Percentiles rank a stretch among this genome's conserved stretches.
These are phyloP conservation scores for Pyricularia pennisetigena DNA, from an alignment of 2,329 filamentous ascomycete genomes.

Conservation along the genomic window DNA sequence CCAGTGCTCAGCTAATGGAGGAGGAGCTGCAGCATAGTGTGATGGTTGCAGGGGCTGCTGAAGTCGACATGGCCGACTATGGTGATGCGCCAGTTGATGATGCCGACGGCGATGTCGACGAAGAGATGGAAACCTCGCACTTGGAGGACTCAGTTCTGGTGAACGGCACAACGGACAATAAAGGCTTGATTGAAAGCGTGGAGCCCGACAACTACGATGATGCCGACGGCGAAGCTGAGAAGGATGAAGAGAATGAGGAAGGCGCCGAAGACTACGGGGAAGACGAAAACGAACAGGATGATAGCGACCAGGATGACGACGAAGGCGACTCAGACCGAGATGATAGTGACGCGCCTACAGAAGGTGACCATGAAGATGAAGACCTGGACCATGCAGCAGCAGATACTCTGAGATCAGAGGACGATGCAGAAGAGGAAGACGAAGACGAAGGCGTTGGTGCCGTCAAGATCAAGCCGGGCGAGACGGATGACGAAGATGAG, in stretches of 20 bases:
- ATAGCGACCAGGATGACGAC: conserved; percentile 18
- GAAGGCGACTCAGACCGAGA: conserved; percentile 14
- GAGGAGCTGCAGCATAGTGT: conserved; percentile 48
- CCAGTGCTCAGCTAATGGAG: conserved; percentile 43
- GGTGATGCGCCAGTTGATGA: conserved; percentile 16
- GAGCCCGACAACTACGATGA: conserved; percentile 18
- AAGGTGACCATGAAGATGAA: conserved; percentile 23
- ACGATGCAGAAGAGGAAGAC: conserved; percentile 29
- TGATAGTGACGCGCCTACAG: conserved; percentile 12
- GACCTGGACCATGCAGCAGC: conserved; percentile 16
- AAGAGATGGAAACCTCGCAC: conserved; percentile 23
- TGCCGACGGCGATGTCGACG: conserved; percentile 24
- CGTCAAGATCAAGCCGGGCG: conserved; percentile 44
- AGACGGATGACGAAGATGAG: conserved; percentile 34
- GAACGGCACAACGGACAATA: conserved; percentile 30
- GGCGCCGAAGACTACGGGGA: conserved; percentile 18
- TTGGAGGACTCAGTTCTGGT: conserved; percentile 26
- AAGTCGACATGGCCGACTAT: conserved; percentile 16
- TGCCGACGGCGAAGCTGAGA: conserved; percentile 22
- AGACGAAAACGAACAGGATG: conserved; percentile 16
- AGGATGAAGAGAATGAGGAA: conserved; percentile 19
- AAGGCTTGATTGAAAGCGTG: conserved; percentile 10
- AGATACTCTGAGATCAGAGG: conserved; percentile 4
- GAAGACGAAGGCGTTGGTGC: conserved; percentile 46
- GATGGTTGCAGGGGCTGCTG: conserved; percentile 34